Percentiles rank a stretch among this genome's conserved stretches.
These are phyloP conservation scores for Microbotryum scabiosae DNA, from an alignment of 1,284 basidiomycete species.

Conservation along the genomic window DNA sequence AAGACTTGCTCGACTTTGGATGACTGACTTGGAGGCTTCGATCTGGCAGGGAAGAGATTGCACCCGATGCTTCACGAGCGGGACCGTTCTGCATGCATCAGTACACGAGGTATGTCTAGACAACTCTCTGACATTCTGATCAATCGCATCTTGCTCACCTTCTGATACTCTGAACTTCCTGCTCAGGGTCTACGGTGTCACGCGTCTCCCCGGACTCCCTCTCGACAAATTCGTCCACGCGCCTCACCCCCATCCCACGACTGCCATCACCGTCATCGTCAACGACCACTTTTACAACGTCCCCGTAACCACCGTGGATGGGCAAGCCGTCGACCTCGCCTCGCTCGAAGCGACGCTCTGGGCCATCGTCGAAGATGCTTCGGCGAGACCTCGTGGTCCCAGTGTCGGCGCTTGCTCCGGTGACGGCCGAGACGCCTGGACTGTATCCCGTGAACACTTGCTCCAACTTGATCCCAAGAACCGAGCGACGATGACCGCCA, in stretches of 20 bases:
- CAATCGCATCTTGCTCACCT: slow-evolving; percentile 32
- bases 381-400: slow-evolving; percentile 47
- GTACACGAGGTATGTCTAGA: slow-evolving; percentile 44
- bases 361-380: slow-evolving; percentile 62
- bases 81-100: slow-evolving; percentile 53
- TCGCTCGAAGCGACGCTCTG: slow-evolving; percentile 61
- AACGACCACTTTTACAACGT: slow-evolving; percentile 77
- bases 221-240: slow-evolving; percentile 29
- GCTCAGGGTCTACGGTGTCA: slow-evolving; percentile 62
- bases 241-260: slow-evolving; percentile 46
- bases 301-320: slow-evolving; percentile 47
- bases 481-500: slow-evolving; percentile 50
- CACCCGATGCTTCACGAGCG: slow-evolving; percentile 48
- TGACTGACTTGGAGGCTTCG: too few relatives aligned
- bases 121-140: slow-evolving; percentile 35
- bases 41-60: slow-evolving; percentile 45
- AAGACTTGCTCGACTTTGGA: too few relatives aligned
- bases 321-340: slow-evolving; percentile 41
- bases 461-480: slow-evolving; percentile 61
- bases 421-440: slow-evolving; percentile 77
- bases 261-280: slow-evolving; percentile 61
- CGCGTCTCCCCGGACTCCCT: slow-evolving; percentile 56
- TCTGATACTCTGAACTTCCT: slow-evolving; percentile 14
- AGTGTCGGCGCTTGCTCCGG: slow-evolving; percentile 64
- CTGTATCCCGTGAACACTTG: slow-evolving; percentile 67